Conservation (phyloP, 768 basidiomycete species). For the Termitomyces heimii region DNA sequence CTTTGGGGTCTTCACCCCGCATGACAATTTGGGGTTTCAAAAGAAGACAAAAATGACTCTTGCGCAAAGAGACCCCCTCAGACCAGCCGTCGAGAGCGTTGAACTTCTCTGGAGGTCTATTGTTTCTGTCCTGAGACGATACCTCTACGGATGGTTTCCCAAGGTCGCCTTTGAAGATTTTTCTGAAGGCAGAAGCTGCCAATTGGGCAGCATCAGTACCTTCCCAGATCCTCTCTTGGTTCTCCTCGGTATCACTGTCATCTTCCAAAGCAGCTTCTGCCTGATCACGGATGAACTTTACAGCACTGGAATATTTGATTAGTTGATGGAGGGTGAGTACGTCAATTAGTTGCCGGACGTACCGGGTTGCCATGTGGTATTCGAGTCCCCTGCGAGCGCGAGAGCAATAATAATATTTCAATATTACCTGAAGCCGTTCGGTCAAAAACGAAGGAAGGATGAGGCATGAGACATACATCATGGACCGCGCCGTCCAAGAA, state of each 20-base stretch:
- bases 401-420: slow-evolving; percentile 85
- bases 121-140: slow-evolving; percentile 16
- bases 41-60: slow-evolving; percentile 78
- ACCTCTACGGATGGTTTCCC: slow-evolving; percentile 40
- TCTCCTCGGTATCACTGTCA: slow-evolving; percentile 19
- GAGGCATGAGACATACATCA: slow-evolving; percentile 49
- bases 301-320: slow-evolving; percentile 42
- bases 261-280: slow-evolving; percentile 41
- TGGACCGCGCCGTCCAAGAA: slow-evolving; percentile 72
- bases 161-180: slow-evolving; percentile 53
- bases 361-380: slow-evolving; percentile 86
- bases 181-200: slow-evolving; percentile 63
- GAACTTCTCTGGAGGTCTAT: slow-evolving; percentile 27
- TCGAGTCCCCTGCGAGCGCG: slow-evolving; percentile 72
- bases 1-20: slow-evolving; percentile 45
- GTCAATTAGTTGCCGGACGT: slow-evolving; percentile 16
- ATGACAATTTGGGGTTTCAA: slow-evolving; percentile 89
- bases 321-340: slow-evolving; percentile 5
- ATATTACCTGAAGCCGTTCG: slow-evolving; percentile 54
- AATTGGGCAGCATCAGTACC: slow-evolving; percentile 48
- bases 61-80: slow-evolving; percentile 60
- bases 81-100: slow-evolving; percentile 70
- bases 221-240: slow-evolving; percentile 21
- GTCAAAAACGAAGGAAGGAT: neutral
- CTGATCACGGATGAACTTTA: slow-evolving; percentile 86